Evolutionary conservation across 2,329 filamentous ascomycete species (phyloP).

Genomic region (Lachnellula willkommii): DNA sequence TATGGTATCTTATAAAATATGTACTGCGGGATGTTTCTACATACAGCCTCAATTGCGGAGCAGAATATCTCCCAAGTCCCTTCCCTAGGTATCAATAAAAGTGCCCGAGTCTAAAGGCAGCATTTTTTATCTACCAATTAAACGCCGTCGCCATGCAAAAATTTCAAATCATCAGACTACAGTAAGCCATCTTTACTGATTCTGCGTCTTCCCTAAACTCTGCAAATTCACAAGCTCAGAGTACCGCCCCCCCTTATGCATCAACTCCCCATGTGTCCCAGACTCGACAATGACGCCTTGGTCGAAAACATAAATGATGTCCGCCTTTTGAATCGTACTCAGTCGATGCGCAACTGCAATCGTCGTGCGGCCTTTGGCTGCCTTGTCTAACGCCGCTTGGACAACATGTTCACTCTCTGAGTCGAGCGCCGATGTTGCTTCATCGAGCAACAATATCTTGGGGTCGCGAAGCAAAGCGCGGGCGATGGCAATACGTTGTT

Average conservation of each 20-base stretch:
- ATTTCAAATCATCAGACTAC: not conserved
- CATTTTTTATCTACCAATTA: not conserved
- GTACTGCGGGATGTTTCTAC: no score
- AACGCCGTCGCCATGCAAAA: conserved; percentile 17
- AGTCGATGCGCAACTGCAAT: conserved; percentile 92
- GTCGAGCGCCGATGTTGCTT: conserved; percentile 74
- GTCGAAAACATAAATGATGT: conserved; percentile 96
- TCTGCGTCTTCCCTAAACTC: conserved; percentile 57
- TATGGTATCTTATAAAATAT: no score
- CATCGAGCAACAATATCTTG: conserved; percentile 77
- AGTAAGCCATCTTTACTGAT: conserved; percentile 1
- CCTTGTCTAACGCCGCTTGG: conserved; percentile 73
- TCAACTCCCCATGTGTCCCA: conserved; percentile 71
- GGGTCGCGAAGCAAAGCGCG: conserved; percentile 87
- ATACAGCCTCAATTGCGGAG: not conserved
- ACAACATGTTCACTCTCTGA: conserved; percentile 74
- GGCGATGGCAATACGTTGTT: conserved; percentile 87
- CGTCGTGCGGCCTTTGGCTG: conserved; percentile 78
- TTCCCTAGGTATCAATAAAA: not conserved
- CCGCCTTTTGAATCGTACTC: conserved; percentile 89
- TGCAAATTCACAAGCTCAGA: conserved; percentile 76
- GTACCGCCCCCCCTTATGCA: conserved; percentile 66
- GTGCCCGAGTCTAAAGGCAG: not conserved
- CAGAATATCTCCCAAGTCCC: not conserved
- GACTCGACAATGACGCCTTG: conserved; percentile 79